Conservation (phyloP, 495 filamentous ascomycete genomes). For the Annulohypoxylon nitens region DNA sequence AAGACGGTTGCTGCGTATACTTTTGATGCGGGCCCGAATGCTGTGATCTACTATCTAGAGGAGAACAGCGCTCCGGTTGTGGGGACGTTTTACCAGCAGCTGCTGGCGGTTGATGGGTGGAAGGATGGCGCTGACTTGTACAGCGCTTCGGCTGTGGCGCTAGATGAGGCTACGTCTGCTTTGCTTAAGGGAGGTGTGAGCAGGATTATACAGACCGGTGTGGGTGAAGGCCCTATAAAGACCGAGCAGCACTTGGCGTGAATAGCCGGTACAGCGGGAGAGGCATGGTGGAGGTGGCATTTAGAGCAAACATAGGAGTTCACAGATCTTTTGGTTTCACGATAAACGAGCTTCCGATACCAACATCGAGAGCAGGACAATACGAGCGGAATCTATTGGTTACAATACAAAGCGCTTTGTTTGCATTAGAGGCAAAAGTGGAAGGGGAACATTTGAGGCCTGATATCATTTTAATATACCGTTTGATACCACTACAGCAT, state of each 20-base stretch:
- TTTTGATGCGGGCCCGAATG: constrained; percentile 97
- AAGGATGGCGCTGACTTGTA: constrained; percentile 63
- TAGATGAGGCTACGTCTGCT: constrained; percentile 70
- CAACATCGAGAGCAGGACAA: constrained; percentile 1
- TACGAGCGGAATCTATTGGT: constrained; percentile 5
- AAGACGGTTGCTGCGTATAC: constrained; percentile 90
- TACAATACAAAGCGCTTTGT: constrained; percentile 14
- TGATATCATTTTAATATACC: constrained; percentile 17
- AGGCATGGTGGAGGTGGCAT: not conserved
- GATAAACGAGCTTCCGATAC: constrained; percentile 1
- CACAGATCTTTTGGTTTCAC: not conserved
- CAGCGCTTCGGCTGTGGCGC: constrained; percentile 58
- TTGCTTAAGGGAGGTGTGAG: constrained; percentile 82
- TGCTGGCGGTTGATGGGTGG: constrained; percentile 73
- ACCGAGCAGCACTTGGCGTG: constrained; percentile 77
- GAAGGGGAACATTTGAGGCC: not conserved
- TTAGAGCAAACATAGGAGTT: not conserved
- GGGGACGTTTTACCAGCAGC: constrained; percentile 73
- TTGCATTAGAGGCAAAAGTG: constrained; percentile 4
- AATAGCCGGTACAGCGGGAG: not conserved
- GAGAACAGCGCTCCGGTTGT: constrained; percentile 77
- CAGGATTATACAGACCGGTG: constrained; percentile 88
- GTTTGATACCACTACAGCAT: constrained; percentile 1
- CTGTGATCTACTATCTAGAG: constrained; percentile 93
- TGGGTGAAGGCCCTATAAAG: constrained; percentile 88